Conservation (phyloP, 73 alveolate genomes). For the Paramecium caudatum region DNA sequence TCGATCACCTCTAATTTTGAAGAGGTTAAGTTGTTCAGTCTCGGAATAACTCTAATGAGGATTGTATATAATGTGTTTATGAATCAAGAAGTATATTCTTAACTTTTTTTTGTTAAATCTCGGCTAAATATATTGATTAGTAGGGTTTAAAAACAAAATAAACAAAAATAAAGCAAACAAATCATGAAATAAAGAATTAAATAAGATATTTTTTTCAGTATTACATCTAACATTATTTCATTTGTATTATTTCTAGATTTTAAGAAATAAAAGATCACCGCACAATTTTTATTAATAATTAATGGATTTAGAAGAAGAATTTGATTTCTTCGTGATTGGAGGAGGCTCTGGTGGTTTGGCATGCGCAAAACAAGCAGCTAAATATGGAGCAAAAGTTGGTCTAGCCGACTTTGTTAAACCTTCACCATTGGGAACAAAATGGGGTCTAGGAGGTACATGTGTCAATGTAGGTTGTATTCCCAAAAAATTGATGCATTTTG, state of each 20-base stretch:
- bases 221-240: too few species aligned
- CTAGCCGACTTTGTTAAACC: conserved; percentile 98
- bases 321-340: conserved; percentile 95
- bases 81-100: too few species aligned
- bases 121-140: too few species aligned
- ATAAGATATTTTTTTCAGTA: too few species aligned
- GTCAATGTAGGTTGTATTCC: conserved; percentile 99
- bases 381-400: conserved; percentile 94
- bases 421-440: conserved; percentile 94
- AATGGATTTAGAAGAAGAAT: conserved; percentile 82
- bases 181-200: too few species aligned
- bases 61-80: conserved; percentile 30
- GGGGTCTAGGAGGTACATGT: conserved; percentile 99
- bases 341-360: conserved; percentile 99
- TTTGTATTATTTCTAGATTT: neutral
- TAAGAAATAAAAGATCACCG: neutral
- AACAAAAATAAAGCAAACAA: too few species aligned
- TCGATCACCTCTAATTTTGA: conserved; percentile 54
- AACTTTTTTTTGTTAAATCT: too few species aligned
- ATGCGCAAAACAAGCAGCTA: conserved; percentile 97
- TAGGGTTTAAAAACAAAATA: too few species aligned
- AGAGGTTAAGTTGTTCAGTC: conserved; percentile 38
- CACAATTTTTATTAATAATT: conserved; percentile 40
- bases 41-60: conserved; percentile 19
- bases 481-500: conserved; percentile 99